phyloP scores from a whole-genome alignment of 495 filamentous ascomycete species.

The Neurospora sp. region DNA sequence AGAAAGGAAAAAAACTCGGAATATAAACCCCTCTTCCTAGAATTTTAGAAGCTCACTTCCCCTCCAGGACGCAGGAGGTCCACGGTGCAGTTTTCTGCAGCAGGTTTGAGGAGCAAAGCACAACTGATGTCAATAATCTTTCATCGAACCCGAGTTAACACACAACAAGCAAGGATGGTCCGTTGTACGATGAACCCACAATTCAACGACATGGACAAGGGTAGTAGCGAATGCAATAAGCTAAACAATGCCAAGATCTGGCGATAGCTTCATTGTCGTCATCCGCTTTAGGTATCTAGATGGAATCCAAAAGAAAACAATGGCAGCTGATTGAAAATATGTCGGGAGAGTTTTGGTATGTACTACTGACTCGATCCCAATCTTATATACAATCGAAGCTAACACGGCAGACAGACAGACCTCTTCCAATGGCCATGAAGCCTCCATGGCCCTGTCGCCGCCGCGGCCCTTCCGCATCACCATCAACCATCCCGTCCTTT shows the following conservation, averaged over 20 bases:
- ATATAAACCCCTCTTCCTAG: neutral
- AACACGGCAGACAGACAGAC: neutral
- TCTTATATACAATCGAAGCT: neutral
- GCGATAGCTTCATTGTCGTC: neutral
- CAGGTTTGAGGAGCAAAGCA: neutral
- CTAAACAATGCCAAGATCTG: neutral
- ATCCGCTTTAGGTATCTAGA: neutral
- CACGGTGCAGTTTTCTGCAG: neutral
- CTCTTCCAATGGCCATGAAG: neutral
- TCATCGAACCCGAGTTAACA: neutral
- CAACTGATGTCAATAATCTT: neutral
- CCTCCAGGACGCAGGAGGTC: neutral
- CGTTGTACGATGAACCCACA: neutral
- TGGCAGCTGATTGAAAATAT: neutral
- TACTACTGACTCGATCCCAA: neutral
- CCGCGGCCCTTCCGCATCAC: neutral
- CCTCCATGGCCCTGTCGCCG: neutral
- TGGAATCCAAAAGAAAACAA: neutral
- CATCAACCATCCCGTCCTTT: neutral
- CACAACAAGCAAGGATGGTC: neutral
- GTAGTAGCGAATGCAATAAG: neutral
- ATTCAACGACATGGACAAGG: neutral
- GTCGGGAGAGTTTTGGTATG: neutral
- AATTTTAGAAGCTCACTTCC: neutral
- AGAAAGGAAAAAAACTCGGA: neutral